Percentiles rank a stretch among this genome's conserved stretches.
Evolutionary conservation across 441 rosid species (phyloP).

Genomic region (Jatropha podagrica): DNA sequence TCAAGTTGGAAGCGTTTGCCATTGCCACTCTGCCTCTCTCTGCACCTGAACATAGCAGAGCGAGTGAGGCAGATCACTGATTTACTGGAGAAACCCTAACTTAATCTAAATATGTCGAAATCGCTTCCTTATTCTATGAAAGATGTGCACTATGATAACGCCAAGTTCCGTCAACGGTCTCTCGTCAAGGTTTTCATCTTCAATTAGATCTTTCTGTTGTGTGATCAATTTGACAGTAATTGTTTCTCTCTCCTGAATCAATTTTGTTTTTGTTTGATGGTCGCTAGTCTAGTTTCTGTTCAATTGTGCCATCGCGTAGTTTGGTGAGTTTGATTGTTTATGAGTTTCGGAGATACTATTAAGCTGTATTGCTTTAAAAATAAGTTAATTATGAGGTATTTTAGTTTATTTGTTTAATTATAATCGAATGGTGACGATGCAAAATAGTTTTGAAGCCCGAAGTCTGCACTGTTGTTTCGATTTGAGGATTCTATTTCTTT

Average conservation of each 20-base stretch:
- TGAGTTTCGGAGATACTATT: neutral
- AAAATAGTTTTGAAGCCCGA: neutral
- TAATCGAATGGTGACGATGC: neutral
- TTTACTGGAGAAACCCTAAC: constrained; percentile 10
- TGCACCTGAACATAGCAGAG: constrained; percentile 2
- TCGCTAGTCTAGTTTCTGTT: neutral
- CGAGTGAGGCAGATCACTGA: constrained; percentile 12
- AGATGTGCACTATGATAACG: constrained; percentile 90
- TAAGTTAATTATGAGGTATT: neutral
- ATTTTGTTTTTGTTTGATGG: neutral
- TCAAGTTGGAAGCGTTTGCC: too few relatives aligned
- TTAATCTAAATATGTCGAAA: constrained; percentile 55
- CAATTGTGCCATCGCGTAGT: neutral
- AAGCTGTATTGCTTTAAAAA: neutral
- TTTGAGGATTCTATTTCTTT: neutral
- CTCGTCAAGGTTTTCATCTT: constrained; percentile 49
- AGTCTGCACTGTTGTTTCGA: neutral
- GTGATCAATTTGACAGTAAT: too few relatives aligned
- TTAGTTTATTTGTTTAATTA: neutral
- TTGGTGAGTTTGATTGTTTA: constrained; percentile 2
- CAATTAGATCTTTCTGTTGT: constrained; percentile 11
- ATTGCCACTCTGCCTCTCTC: neutral
- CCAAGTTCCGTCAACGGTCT: constrained; percentile 92
- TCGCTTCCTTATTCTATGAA: constrained; percentile 75
- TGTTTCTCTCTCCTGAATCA: neutral